Conservation (phyloP, 345 rosid species). For the Hypericum perforatum region DNA sequence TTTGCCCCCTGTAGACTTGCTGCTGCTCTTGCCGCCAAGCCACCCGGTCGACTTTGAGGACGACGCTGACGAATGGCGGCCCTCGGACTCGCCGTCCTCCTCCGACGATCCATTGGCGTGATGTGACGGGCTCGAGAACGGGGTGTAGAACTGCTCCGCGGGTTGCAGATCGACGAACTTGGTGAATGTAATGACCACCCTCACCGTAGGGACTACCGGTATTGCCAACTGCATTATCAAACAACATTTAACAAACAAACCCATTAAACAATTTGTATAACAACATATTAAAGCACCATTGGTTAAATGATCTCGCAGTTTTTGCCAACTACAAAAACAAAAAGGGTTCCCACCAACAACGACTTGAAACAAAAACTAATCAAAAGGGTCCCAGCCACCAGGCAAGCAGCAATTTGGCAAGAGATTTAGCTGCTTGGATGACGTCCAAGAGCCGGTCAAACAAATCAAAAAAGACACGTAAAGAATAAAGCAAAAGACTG, state of each 20-base stretch:
- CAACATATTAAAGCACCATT: not conserved
- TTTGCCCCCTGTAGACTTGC: conserved; percentile 34
- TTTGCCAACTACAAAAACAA: too few species aligned
- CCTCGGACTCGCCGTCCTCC: conserved; percentile 31
- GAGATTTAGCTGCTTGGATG: too few species aligned
- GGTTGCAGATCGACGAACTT: conserved; percentile 79
- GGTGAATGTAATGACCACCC: conserved; percentile 90
- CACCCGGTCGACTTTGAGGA: conserved; percentile 26
- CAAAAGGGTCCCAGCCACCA: too few species aligned
- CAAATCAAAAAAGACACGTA: too few species aligned
- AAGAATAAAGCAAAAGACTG: too few species aligned
- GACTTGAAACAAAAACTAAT: too few species aligned
- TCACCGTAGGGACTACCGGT: conserved; percentile 94
- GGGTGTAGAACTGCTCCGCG: conserved; percentile 78
- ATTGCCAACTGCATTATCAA: conserved; percentile 58
- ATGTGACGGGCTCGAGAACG: conserved; percentile 76
- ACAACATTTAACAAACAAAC: not conserved
- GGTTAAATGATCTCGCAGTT: not conserved
- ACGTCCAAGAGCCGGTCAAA: too few species aligned
- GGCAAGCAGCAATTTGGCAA: too few species aligned
- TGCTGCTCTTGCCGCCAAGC: conserved; percentile 41
- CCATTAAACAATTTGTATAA: not conserved
- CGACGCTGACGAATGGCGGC: conserved; percentile 19
- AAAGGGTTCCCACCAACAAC: too few species aligned
- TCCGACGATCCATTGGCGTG: conserved; percentile 20